Base-by-base conservation (phyloP, 768 basidiomycete genomes). In the Mycena rosella region DNA sequence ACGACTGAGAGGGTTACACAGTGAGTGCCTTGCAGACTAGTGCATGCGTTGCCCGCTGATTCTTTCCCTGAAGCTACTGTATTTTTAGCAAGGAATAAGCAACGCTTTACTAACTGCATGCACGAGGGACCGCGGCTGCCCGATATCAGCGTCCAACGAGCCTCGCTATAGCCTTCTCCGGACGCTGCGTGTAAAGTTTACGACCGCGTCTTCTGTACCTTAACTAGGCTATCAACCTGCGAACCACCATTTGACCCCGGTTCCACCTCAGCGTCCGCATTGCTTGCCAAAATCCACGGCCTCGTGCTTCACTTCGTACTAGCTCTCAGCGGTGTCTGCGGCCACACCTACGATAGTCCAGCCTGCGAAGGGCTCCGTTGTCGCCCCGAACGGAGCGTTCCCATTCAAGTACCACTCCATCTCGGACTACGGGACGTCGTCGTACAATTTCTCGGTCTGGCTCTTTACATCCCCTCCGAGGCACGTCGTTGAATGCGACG, bases 1-100 rank as follows among this genome's bases (percentile, higher is more conserved):
- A 95, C 56, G 86, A 91, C 64, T 88, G 74, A 81, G 24, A 44
- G 30, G 30, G 60, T 32, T 58, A 32, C 36, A 54, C 22, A 22
- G 68, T 69, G 30, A 66, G 63, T 54, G 18, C 20, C 5, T 29
- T 42, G 7, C 6, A 3, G 9, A 47, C 2, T 45, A 26, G 45
- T 26, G 14, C 34, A 18, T 18, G n/a, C 18, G 20, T 0, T 45
- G n/a, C 30, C 26, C 58, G 45, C 60, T 54, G 20, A 48, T 42
- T 3, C 18, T 26, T 17, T 34, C 44, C 42, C 8, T 51, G 20
- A 32, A 49, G 38, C 32, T 56, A 36, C 56, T 63, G 71, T 60
- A 60, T 56, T 52, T 63, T 57, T 60, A 63, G 56, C 49, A 52
- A 62, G 32, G 32, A 53, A 53, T 36, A 8, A 18, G 18, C n/a